Base-by-base conservation (phyloP, 164 flowering plant genomes). In the Umbellularia californica region DNA sequence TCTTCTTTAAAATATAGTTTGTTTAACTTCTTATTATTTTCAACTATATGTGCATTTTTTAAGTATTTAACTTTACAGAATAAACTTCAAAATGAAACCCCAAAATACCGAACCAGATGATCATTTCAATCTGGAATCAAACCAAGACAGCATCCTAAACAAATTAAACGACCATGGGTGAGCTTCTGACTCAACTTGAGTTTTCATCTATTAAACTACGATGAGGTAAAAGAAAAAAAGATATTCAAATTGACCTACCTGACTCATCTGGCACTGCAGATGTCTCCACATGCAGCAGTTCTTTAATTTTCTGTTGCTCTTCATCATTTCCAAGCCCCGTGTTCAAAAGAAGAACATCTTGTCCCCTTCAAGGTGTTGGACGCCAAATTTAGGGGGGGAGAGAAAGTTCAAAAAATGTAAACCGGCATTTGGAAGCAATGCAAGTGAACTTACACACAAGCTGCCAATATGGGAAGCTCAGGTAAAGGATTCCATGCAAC, bases 401-500 rank as follows among this genome's bases (percentile, higher is more conserved):
- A 28, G 23, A 60, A 69, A 35, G 28, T 60, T 9, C 65, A 52
- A 3, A 30, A 13, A 28, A 52, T 41, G 58, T 66, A 71, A 24
- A 58, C 35, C 70, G 24, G 47, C 11, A 68, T 6, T 35, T 50
- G 23, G 7, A 19, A 70, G 70, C 23, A 15, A 73, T 62, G 33
- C 10, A 73, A 72, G 71, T 5, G 69, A 51, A 62, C 92, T 79
- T 87, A 91, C 99, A 74, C 82, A 72, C 89, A 65, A 23, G 88
- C 91, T 50, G 98, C 99, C 80, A 96, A 77, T 23, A 96, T 81
- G 28, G 91, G 92, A 78, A 84, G 89, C 72, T 87, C 90, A 9
- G 84, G 80, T 70, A 78, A 68, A 74, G 99, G 99, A 87, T 96
- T 96, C 98, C 99, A 96, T 52, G 96, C 87, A 72, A 96, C 98